These are phyloP conservation scores for Clitopilus hobsonii DNA, from an alignment of 768 basidiomycete genomes.

Conservation along the genomic window DNA sequence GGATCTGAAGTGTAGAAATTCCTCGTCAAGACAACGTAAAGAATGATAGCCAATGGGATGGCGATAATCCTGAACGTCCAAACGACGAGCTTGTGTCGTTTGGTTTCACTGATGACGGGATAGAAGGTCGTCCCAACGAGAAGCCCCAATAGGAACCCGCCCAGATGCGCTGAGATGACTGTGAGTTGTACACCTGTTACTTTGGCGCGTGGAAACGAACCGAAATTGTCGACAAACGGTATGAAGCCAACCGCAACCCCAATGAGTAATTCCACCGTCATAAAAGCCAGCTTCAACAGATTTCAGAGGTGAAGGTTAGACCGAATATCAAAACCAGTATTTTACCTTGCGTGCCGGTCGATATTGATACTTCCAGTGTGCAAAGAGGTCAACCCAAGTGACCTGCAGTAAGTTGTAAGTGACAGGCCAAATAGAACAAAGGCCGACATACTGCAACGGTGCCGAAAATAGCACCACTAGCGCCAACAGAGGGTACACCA, in stretches of 20 bases:
- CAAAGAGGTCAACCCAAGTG: slow-evolving; percentile 83
- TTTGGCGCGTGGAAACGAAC: no score
- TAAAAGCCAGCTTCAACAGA: slow-evolving; percentile 61
- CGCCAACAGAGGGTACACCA: slow-evolving; percentile 85
- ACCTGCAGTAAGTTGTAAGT: slow-evolving; percentile 32
- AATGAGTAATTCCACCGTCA: slow-evolving; percentile 82
- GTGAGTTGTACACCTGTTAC: no score
- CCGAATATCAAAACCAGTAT: neutral
- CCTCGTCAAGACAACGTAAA: slow-evolving; percentile 76
- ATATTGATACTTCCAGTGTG: slow-evolving; percentile 90
- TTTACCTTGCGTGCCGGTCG: slow-evolving; percentile 74
- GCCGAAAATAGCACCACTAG: slow-evolving; percentile 90
- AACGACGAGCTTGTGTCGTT: slow-evolving; percentile 64
- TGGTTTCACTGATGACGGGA: slow-evolving; percentile 82
- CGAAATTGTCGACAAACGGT: slow-evolving; percentile 90
- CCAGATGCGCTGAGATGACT: slow-evolving; percentile 64
- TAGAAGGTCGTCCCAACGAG: slow-evolving; percentile 81
- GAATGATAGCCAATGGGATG: slow-evolving; percentile 67
- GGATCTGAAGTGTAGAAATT: slow-evolving; percentile 93
- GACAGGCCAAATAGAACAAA: neutral
- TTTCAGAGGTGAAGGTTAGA: neutral
- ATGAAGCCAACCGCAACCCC: slow-evolving; percentile 84
- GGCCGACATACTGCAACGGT: slow-evolving; percentile 59
- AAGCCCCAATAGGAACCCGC: slow-evolving; percentile 82
- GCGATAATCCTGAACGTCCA: slow-evolving; percentile 72